These are phyloP conservation scores for Colletotrichum eremochloae DNA, from an alignment of 2,329 filamentous ascomycete genomes.

Conservation along the genomic window DNA sequence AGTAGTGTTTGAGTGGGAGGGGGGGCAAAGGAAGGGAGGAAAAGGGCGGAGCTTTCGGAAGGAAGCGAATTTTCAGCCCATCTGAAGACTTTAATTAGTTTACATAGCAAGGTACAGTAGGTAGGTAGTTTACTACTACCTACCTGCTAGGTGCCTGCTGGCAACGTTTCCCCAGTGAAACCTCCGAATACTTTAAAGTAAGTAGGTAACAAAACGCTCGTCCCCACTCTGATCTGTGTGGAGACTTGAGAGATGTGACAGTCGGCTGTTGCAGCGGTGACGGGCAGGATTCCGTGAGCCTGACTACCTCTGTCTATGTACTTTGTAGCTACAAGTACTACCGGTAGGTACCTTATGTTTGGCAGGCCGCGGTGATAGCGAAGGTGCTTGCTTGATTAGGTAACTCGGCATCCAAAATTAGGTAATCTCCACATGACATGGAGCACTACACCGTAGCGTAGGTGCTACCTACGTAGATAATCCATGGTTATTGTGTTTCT, in stretches of 20 bases:
- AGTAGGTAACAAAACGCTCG: background rate
- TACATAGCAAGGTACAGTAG: background rate
- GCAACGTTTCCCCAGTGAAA: constrained; percentile 10
- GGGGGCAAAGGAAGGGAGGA: background rate
- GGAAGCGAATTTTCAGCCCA: constrained; percentile 32
- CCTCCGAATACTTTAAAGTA: background rate
- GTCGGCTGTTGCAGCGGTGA: background rate
- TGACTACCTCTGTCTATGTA: too few relatives aligned
- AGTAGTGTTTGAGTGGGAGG: constrained; percentile 32
- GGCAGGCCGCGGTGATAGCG: background rate
- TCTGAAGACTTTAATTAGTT: background rate
- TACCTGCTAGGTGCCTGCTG: background rate
- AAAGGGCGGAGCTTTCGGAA: constrained; percentile 29
- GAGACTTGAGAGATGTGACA: constrained; percentile 28
- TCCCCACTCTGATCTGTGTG: constrained; percentile 17
- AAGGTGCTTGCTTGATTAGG: background rate
- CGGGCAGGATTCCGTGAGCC: background rate
- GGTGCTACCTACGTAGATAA: too few relatives aligned
- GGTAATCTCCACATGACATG: constrained; percentile 15
- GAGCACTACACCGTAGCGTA: too few relatives aligned
- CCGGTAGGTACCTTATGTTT: too few relatives aligned
- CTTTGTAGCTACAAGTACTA: too few relatives aligned
- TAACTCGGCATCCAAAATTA: constrained; percentile 28
- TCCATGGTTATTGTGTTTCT: too few relatives aligned
- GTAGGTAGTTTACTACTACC: too few relatives aligned